phyloP scores from a whole-genome alignment of 1,284 basidiomycete genomes.

The Microbotryomycetes sp. region DNA sequence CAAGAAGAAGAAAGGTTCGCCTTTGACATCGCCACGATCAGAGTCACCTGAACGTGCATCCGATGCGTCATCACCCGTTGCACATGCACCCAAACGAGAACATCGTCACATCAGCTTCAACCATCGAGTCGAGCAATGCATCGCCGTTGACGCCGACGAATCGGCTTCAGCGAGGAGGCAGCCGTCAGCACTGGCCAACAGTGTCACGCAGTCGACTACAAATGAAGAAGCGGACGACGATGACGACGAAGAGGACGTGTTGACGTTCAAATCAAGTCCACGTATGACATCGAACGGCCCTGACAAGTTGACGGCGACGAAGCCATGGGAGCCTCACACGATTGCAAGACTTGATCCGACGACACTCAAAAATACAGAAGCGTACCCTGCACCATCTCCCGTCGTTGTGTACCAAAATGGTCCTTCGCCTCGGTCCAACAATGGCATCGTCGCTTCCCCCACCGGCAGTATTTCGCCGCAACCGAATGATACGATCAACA shows the following conservation, averaged over 20 bases:
- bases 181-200: neutral
- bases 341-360: conserved; percentile 95
- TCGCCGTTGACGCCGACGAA: conserved; percentile 62
- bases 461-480: no score
- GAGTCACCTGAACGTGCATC: neutral
- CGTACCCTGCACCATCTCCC: conserved; percentile 45
- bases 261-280: conserved; percentile 45
- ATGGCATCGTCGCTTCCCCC: no score
- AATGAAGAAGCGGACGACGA: conserved; percentile 47
- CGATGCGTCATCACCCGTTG: conserved; percentile 6
- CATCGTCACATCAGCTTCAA: conserved; percentile 93
- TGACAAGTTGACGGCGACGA: conserved; percentile 11
- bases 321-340: conserved; percentile 47
- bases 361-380: conserved; percentile 67
- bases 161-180: conserved; percentile 8
- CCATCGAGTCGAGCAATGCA: conserved; percentile 94
- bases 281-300: conserved; percentile 22
- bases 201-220: neutral
- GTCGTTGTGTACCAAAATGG: conserved; percentile 56
- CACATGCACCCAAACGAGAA: conserved; percentile 14
- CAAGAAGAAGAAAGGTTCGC: conserved; percentile 13
- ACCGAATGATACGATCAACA: no score
- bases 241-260: conserved; percentile 55
- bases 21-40: conserved; percentile 24
- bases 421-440: conserved; percentile 10